Evolutionary conservation across 2,329 filamentous ascomycete species (phyloP), one percentile per base, ranked within the genome.

Genomic region (Beauveria sp.): DNA sequence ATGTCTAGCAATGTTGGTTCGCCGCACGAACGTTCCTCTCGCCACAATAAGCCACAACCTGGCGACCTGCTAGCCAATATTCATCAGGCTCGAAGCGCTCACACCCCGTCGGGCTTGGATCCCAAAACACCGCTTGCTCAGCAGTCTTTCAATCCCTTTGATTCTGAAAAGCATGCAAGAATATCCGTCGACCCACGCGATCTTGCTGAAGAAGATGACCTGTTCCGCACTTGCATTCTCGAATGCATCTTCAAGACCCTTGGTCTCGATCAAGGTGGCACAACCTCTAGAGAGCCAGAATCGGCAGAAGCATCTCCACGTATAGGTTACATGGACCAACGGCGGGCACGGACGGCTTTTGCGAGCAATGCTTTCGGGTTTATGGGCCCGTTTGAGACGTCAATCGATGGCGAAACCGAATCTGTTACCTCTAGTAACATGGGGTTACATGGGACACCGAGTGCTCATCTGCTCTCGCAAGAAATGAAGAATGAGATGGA

Each of bases 231-330:
- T 62, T 96, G 92, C 0, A 91, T 99, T 18, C 77, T 97, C 24
- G 91, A 96, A 66, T 97, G 94, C 70, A 96, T 99, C 77, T 93
- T 96, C 75, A 97, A 93, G 70, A 89, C 92, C 0, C 89, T 99
- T 63, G 94, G 94, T 0, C 77, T 99, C 61, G 89, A 87, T 22
- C 85, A 86, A 37, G 83, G 81, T 3, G 86, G 86, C 41, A 84
- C 87, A 62, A 80, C 82, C 0, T 79, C 88, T 0, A 82, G 84
- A 53, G 89, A 89, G 66, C 77, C 82, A 0, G 86, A 87, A 55
- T 97, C 94, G 0, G 86, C 87, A 0, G 92, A 97, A 66, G 89
- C 85, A 9, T 97, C 94, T 1, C 94, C 94, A 2, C 84, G 88
- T 37, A 79, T 97, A 6, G 82, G 92, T 0, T 96, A 92, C 0